phyloP scores from a whole-genome alignment of 108 stramenopile species.

The Cyclotella kingstonii region DNA sequence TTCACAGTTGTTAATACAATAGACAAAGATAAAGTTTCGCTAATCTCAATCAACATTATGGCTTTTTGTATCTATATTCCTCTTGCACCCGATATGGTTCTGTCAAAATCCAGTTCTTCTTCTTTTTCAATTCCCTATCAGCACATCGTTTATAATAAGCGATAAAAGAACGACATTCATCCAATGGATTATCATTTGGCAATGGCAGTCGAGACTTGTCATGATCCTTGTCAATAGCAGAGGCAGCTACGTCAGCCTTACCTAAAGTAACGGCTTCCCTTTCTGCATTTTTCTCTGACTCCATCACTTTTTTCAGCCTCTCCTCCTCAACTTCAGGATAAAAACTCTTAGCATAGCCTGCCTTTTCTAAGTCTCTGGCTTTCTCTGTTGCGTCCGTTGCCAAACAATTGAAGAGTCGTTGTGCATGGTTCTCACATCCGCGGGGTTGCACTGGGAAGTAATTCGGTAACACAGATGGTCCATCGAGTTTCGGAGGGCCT shows the following conservation, averaged over 20 bases:
- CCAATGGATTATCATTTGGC: slow-evolving; percentile 77
- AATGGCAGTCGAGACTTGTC: slow-evolving; percentile 50
- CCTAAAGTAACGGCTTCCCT: slow-evolving; percentile 21
- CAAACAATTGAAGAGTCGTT: slow-evolving; percentile 74
- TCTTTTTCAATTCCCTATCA: slow-evolving; percentile 81
- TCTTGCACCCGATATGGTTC: slow-evolving; percentile 88
- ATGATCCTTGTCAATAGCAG: slow-evolving; percentile 34
- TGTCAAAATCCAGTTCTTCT: slow-evolving; percentile 82
- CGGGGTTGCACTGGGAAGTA: slow-evolving; percentile 87
- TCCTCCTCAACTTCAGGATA: slow-evolving; percentile 61
- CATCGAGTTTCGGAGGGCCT: slow-evolving; percentile 58
- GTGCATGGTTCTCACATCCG: slow-evolving; percentile 80
- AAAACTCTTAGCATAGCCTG: slow-evolving; percentile 70
- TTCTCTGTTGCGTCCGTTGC: slow-evolving; percentile 75
- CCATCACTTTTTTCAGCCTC: slow-evolving; percentile 21
- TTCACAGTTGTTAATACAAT: too few species aligned
- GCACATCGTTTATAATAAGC: slow-evolving; percentile 84
- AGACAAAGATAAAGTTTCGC: too few species aligned
- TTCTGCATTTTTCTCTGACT: slow-evolving; percentile 10
- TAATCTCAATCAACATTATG: slow-evolving; percentile 4
- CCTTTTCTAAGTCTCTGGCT: slow-evolving; percentile 84
- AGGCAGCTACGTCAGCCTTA: slow-evolving; percentile 18
- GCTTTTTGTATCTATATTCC: slow-evolving; percentile 78
- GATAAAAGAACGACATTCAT: slow-evolving; percentile 70
- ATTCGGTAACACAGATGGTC: slow-evolving; percentile 63